Percentiles rank a stretch among this genome's conserved stretches.
Evolutionary conservation across 306 rosid genomes (phyloP).

Genomic region (Cyclanthera cordifolia): DNA sequence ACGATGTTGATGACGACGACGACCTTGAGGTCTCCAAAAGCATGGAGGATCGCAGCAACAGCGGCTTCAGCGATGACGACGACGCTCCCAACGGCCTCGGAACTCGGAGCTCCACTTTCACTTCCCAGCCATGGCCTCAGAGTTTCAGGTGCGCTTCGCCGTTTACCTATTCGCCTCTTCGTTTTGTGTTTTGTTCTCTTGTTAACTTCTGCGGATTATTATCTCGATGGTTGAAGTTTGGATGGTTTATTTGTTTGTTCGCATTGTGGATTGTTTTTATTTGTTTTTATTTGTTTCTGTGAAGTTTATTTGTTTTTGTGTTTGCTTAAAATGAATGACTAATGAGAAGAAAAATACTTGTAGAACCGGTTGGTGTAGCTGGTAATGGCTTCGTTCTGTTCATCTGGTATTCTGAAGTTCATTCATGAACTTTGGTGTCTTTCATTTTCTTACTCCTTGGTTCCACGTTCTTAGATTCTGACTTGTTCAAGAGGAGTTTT

Average conservation of each 20-base stretch:
- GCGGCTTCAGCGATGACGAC: slow-evolving; percentile 13
- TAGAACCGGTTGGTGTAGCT: not conserved
- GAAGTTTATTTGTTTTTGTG: not conserved
- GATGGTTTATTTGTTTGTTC: not conserved
- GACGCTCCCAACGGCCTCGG: slow-evolving; percentile 7
- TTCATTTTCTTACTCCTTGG: not conserved
- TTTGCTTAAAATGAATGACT: not conserved
- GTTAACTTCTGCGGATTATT: not conserved
- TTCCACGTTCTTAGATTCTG: not conserved
- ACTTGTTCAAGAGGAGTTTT: not conserved
- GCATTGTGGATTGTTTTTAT: not conserved
- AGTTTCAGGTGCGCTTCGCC: slow-evolving; percentile 40
- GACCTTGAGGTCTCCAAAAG: slow-evolving; percentile 25
- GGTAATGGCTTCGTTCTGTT: not conserved
- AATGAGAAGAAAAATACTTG: not conserved
- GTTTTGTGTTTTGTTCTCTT: not conserved
- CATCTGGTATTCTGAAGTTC: not conserved
- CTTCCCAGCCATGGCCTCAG: slow-evolving; percentile 71
- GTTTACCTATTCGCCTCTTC: not conserved
- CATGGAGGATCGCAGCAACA: slow-evolving; percentile 18
- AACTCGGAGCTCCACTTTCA: slow-evolving; percentile 19
- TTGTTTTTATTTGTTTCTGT: not conserved
- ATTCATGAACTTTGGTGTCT: not conserved
- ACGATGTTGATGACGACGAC: slow-evolving; percentile 25
- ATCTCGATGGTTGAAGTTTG: not conserved